Percentiles rank a stretch among this genome's conserved stretches.
Evolutionary conservation across 768 basidiomycete genomes (phyloP).

Genomic region (Kwoniella pini): DNA sequence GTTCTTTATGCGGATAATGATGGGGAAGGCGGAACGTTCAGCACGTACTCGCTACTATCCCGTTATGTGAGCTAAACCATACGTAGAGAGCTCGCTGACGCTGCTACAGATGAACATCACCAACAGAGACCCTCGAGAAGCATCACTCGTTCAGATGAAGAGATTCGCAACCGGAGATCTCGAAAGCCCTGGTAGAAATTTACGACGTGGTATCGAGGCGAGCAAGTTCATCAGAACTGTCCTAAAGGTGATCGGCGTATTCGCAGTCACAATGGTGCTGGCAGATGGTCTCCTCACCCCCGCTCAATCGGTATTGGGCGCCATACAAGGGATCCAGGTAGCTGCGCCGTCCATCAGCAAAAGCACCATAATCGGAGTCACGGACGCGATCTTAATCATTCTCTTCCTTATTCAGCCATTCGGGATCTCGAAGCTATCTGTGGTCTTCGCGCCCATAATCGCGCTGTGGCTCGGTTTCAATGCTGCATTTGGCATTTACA

Average conservation of each 20-base stretch:
- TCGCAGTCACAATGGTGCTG: conserved; percentile 2
- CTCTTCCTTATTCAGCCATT: conserved; percentile 1
- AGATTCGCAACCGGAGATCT: background rate
- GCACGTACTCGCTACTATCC: background rate
- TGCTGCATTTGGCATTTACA: conserved; percentile 2
- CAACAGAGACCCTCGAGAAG: conserved; percentile 1
- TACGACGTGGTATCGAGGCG: background rate
- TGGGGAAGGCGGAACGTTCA: conserved; percentile 6
- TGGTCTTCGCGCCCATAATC: conserved; percentile 6
- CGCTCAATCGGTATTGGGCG: conserved; percentile 2
- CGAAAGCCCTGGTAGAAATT: background rate
- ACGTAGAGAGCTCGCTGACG: no score
- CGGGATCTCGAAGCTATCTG: background rate
- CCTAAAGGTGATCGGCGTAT: background rate
- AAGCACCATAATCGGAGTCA: background rate
- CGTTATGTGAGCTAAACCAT: background rate
- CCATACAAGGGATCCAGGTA: conserved; percentile 2
- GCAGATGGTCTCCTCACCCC: background rate
- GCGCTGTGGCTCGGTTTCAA: background rate
- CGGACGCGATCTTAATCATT: background rate
- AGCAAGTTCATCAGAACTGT: background rate
- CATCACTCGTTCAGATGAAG: background rate
- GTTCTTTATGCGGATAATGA: conserved; percentile 1
- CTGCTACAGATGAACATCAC: background rate
- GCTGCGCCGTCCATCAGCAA: background rate